A percentile compares a stretch with the other conserved stretches of the same genome.
phyloP scores from a whole-genome alignment of 208 protist species.

The Phytomonas serpens region DNA sequence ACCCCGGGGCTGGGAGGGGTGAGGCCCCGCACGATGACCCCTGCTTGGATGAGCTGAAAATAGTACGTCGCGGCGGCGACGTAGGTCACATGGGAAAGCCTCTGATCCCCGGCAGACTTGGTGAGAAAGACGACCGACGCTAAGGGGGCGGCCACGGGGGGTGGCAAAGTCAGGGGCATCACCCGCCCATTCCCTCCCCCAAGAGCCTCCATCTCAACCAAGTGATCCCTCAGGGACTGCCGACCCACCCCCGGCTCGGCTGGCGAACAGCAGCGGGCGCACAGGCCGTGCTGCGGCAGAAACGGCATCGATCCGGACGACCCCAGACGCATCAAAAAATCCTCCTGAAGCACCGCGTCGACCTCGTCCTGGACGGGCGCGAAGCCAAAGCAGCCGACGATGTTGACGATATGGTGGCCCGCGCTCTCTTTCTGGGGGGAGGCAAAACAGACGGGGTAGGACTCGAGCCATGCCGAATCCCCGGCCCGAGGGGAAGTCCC shows the following conservation, averaged over 20 bases:
- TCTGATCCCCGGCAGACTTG: constrained; percentile 82
- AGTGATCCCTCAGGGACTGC: background rate
- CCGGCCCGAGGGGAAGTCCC: background rate
- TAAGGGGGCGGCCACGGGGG: constrained; percentile 61
- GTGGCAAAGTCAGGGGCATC: constrained; percentile 36
- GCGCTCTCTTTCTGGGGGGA: constrained; percentile 8
- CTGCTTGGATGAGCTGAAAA: constrained; percentile 64
- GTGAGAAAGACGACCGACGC: constrained; percentile 79
- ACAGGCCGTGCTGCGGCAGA: background rate
- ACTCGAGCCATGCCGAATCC: background rate
- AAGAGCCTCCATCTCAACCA: background rate
- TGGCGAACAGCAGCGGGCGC: background rate
- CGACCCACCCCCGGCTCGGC: background rate
- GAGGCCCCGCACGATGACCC: constrained; percentile 35
- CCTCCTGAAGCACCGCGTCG: constrained; percentile 9
- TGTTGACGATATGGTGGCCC: constrained; percentile 44
- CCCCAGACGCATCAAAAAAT: background rate
- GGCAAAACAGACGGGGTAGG: background rate
- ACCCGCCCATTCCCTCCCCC: background rate
- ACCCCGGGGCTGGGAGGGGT: background rate
- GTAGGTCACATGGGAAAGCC: constrained; percentile 67
- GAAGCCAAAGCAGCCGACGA: constrained; percentile 83
- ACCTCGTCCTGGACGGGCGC: constrained; percentile 70
- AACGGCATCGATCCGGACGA: background rate
- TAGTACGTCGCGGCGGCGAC: constrained; percentile 80